Evolutionary conservation across 164 flowering plant genomes (phyloP).

Genomic region (Annona cherimola): DNA sequence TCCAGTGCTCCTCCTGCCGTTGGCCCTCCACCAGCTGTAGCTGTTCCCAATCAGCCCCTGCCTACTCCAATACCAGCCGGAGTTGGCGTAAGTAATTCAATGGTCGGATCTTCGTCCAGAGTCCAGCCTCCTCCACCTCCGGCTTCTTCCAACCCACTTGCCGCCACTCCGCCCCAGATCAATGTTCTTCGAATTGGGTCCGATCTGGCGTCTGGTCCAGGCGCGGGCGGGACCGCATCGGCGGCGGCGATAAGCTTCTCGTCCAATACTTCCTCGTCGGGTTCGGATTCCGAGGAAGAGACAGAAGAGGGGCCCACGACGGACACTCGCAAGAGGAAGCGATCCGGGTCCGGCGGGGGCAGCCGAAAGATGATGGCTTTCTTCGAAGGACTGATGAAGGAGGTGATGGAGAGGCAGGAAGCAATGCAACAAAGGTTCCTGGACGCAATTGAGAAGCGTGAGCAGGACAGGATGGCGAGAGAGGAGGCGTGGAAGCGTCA

Average conservation of each 20-base stretch:
- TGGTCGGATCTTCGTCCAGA: constrained; percentile 11
- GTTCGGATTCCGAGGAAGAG: constrained; percentile 9
- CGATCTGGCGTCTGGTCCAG: constrained; percentile 1
- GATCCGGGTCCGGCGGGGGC: constrained; percentile 18
- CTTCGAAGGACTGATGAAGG: constrained; percentile 57
- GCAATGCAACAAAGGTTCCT: constrained; percentile 57
- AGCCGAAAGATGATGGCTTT: constrained; percentile 45
- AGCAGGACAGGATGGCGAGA: constrained; percentile 58
- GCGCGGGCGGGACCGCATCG: background rate
- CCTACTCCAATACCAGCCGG: constrained; percentile 4
- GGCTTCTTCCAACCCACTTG: background rate
- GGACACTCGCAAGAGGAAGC: constrained; percentile 32
- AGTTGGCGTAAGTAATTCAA: constrained; percentile 5
- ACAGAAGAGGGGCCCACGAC: constrained; percentile 10
- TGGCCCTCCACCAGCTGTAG: background rate
- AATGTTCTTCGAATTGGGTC: background rate
- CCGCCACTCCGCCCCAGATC: background rate
- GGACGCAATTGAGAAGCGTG: constrained; percentile 67
- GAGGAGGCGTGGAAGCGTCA: constrained; percentile 82
- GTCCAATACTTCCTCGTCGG: constrained; percentile 41
- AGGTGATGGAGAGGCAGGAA: constrained; percentile 75
- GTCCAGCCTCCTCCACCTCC: constrained; percentile 1
- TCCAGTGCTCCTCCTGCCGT: background rate
- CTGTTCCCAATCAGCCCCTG: too few species aligned
- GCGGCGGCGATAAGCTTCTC: constrained; percentile 37